A percentile compares a stretch with the other conserved stretches of the same genome.
phyloP scores from a whole-genome alignment of 2,329 filamentous ascomycete species.

The Xylariaceae sp. region DNA sequence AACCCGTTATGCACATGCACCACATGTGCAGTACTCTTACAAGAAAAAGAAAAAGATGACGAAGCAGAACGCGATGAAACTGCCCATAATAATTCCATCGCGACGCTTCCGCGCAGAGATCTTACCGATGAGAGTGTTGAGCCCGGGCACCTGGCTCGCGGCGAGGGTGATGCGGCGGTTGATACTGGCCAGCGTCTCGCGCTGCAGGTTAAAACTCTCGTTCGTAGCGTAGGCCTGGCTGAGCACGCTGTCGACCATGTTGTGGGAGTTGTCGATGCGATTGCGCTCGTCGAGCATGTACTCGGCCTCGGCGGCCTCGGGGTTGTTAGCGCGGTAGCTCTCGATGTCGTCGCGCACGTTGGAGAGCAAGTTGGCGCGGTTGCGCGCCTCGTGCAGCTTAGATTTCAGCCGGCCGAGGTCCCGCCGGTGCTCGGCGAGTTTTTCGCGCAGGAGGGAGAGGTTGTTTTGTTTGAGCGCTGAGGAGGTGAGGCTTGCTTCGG shows the following conservation, averaged over 20 bases:
- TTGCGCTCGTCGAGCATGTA: conserved; percentile 93
- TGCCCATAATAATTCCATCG: conserved; percentile 88
- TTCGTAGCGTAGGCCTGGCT: conserved; percentile 96
- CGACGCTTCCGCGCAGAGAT: conserved; percentile 94
- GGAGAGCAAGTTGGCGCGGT: conserved; percentile 82
- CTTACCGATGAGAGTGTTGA: conserved; percentile 85
- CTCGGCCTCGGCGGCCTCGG: conserved; percentile 79
- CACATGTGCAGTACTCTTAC: conserved; percentile 36
- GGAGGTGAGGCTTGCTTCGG: conserved; percentile 77
- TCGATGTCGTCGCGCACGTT: conserved; percentile 91
- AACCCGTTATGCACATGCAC: neutral
- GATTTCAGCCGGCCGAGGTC: conserved; percentile 73
- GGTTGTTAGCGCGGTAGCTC: conserved; percentile 77
- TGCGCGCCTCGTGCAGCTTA: conserved; percentile 69
- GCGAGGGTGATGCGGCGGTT: conserved; percentile 85
- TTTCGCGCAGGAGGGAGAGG: conserved; percentile 82
- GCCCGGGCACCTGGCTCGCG: conserved; percentile 84
- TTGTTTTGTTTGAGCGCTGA: conserved; percentile 98
- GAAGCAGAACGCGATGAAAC: conserved; percentile 89
- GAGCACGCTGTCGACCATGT: conserved; percentile 81
- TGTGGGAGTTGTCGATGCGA: conserved; percentile 83
- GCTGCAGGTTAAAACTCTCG: conserved; percentile 80
- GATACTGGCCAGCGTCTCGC: conserved; percentile 82
- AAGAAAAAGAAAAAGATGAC: conserved; percentile 76
- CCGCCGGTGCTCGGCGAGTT: conserved; percentile 78